Percentiles rank a stretch among this genome's conserved stretches.
These are phyloP conservation scores for Solanum sitiens DNA, from an alignment of 257 asterid species.

Conservation along the genomic window DNA sequence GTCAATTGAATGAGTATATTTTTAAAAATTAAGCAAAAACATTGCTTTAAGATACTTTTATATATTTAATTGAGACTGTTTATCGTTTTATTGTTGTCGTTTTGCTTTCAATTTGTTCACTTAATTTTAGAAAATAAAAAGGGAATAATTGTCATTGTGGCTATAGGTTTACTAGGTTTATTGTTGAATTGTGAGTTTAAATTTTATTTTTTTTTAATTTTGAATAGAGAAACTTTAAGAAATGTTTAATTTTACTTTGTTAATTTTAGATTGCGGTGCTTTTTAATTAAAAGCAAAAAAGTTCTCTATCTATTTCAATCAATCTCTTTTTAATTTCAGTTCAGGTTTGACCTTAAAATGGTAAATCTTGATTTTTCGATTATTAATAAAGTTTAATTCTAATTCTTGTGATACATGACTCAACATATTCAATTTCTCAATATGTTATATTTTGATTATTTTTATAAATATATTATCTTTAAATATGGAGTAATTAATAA, in stretches of 20 bases:
- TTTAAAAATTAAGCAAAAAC: background rate
- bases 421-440: background rate
- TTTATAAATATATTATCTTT: too few species aligned
- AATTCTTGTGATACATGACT: too few species aligned
- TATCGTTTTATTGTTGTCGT: background rate
- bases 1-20: background rate
- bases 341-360: too few species aligned
- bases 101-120: background rate
- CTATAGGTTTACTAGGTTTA: too few species aligned
- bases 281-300: too few species aligned
- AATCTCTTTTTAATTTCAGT: too few species aligned
- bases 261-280: too few species aligned
- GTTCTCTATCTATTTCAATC: accelerated
- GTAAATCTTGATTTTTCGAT: too few species aligned
- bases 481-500: background rate
- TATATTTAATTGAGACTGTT: background rate
- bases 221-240: background rate
- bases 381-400: too few species aligned
- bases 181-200: too few species aligned
- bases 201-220: too few species aligned
- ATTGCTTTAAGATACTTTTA: background rate
- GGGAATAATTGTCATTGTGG: background rate
- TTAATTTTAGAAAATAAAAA: background rate
- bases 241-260: background rate
- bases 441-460: too few species aligned